These are phyloP conservation scores for Zygoascus flipseniorum DNA, from an alignment of 805 yeast species.

Conservation along the genomic window DNA sequence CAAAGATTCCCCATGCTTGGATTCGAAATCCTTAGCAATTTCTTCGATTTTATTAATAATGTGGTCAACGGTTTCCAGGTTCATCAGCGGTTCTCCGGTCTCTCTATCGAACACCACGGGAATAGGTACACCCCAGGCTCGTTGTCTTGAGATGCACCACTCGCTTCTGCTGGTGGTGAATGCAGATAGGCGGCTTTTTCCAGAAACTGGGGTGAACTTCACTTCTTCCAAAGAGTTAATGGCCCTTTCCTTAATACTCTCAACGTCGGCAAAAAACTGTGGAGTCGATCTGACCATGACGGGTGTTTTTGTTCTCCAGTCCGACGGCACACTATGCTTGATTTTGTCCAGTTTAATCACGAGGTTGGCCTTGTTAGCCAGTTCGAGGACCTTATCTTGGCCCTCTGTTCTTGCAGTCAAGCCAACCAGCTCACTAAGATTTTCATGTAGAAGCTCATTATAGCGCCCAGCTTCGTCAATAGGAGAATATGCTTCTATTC, in stretches of 20 bases:
- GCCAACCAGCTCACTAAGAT: conserved; percentile 38
- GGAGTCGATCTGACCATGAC: conserved; percentile 93
- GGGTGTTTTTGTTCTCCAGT: conserved; percentile 95
- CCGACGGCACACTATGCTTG: conserved; percentile 86
- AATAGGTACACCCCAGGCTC: conserved; percentile 97
- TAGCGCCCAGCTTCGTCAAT: conserved; percentile 72
- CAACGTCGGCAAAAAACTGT: conserved; percentile 92
- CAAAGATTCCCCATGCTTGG: conserved; percentile 5
- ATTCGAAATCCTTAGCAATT: conserved; percentile 21
- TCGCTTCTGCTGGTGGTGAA: conserved; percentile 75
- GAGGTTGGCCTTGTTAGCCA: conserved; percentile 38
- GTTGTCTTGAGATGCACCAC: conserved; percentile 97
- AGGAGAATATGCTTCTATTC: conserved; percentile 59
- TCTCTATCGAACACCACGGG: conserved; percentile 65
- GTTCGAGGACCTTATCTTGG: conserved; percentile 36
- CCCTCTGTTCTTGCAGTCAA: conserved; percentile 57
- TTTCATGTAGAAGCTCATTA: conserved; percentile 22
- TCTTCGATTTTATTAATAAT: conserved; percentile 46
- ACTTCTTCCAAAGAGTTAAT: conserved; percentile 52
- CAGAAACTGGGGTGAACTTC: conserved; percentile 64
- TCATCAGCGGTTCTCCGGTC: conserved; percentile 58
- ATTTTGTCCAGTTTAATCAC: conserved; percentile 39
- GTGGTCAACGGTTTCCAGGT: conserved; percentile 44
- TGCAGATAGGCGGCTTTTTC: conserved; percentile 58
- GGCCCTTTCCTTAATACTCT: conserved; percentile 58